Base-by-base conservation (phyloP, 768 basidiomycete species). In the Fomitopsis serialis region DNA sequence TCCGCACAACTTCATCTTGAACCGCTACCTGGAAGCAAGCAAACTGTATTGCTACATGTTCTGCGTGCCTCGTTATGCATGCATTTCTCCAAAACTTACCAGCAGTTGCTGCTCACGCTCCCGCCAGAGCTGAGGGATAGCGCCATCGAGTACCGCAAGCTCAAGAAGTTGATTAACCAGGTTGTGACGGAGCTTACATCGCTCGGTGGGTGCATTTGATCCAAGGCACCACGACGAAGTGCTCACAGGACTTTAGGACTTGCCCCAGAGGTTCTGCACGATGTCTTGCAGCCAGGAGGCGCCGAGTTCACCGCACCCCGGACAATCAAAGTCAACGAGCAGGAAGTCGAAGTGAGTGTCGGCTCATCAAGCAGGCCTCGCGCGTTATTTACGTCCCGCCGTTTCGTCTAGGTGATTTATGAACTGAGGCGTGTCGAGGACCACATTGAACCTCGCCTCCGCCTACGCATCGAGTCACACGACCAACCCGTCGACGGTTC, bases 161-260 rank as follows among this genome's bases (percentile, higher is more conserved):
- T 98, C 52, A 97, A 98, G 72, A 92, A 89, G 61, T 72, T 95
- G 27, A 94, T 98, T 60, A 89, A 90, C 57, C 78, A 85, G 63
- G 80, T 93, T 35, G 90, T 89, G 0, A 68, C 72, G 10, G 94
- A 98, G 68, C 82, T 98, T 17, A 74, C 80, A 3, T 76, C 80
- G 2, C 72, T 92, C 22, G 94, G 65, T 66, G 8, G 23, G 61
- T 52, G 42, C 45, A 6, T 11, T 32, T 11, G 29, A n/a, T n/a
- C 29, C 29, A 32, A 32, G 6, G 11, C 11, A 32, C n/a, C n/a
- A n/a, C n/a, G n/a, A n/a, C n/a, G n/a, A n/a, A n/a, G n/a, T n/a
- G n/a, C 48, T 24, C 12, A n/a, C n/a, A 32, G 15, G 29, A 42
- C 9, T 46, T 8, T 49, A 63, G 67, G 68, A 11, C 66, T 81